Base-by-base conservation (phyloP, 306 rosid species). In the Castanea crenata region DNA sequence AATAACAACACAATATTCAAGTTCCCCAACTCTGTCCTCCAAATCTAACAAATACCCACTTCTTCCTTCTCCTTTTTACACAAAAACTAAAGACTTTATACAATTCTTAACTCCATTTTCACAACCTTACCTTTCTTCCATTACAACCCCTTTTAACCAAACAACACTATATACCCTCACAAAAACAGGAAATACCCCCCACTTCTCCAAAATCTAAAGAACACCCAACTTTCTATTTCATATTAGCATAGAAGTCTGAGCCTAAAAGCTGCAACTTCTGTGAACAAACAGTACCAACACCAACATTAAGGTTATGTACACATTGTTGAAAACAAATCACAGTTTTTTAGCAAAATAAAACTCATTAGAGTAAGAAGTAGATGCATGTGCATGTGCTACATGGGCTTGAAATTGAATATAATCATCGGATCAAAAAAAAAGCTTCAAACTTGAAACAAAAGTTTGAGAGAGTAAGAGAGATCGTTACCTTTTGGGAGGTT, bases 51-150 rank as follows among this genome's bases (percentile, higher is more conserved):
- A 55, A 77, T 10, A 55, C 49, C n/a, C 69, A 55, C 32, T 73
- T 55, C 74, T 25, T 58, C 27, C 21, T 54, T 49, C 29, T 35
- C 74, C 54, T 65, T 75, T 75, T 49, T 49, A 49, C 16, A 49
- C 54, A 49, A 49, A 49, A 49, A 38, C 46, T 38, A 38, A 8
- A 12, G 13, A 4, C 15, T 0, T 14, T 14, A 62, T 19, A 27
- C 14, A 71, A 41, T 18, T 21, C 58, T 32, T 55, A 25, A 67
- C 71, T 55, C 74, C 63, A 79, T 67, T 85, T 76, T 76, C 65
- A 58, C 74, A 82, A 27, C 71, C 80, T 29, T 9, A 25, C 25
- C 32, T 19, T 12, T 29, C 41, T 23, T 63, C 69, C 38, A 63
- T 27, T 29, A 3, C 35, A 29, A 3, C 15, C 38, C 69, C 38